Base-by-base conservation (phyloP, 805 yeast genomes). In the Metschnikowia proteae region DNA sequence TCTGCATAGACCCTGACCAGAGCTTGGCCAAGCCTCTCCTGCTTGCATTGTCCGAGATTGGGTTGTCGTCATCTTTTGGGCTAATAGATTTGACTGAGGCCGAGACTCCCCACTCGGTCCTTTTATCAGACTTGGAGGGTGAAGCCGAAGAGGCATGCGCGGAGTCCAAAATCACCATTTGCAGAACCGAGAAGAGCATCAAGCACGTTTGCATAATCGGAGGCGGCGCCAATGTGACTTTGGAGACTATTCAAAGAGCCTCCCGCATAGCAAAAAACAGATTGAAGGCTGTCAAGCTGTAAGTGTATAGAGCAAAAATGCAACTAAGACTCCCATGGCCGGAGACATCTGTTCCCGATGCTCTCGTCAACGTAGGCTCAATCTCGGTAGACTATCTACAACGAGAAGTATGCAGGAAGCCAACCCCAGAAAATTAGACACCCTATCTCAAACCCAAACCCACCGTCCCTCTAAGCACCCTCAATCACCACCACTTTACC, bases 61-160 rank as follows among this genome's bases (percentile, higher is more conserved):
- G 82, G 2, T 62, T 73, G 57, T 61, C 74, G n/a, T 68, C 75
- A 8, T 80, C 82, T 45, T 83, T 80, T 62, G 96, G 95, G 9
- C 65, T 85, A 1, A 74, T 78, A 13, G 76, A 73, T 37, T 44
- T 72, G 8, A 30, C 46, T 22, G 55, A 50, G 4, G 7, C 25
- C 10, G 51, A 45, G 4, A 10, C 46, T 5, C 29, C 46, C 2
- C 45, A 63, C 25, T 54, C 78, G 1, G 70, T 81, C 0, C 58
- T 88, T 11, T 63, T 89, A 41, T 82, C 87, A 1, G 97, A 89
- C 61, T 59, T 88, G 36, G 95, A 88, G 62, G 95, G 95, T 10
- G 92, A 86, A 51, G 85, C 90, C 4, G 97, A 89, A 64, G 95
- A 88, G 59, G 60, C 71, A 9, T 74, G 82, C 30, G 74, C 84